These are phyloP conservation scores for Pseudocercospora pini-densiflorae DNA, from an alignment of 2,329 filamentous ascomycete species.

Conservation along the genomic window DNA sequence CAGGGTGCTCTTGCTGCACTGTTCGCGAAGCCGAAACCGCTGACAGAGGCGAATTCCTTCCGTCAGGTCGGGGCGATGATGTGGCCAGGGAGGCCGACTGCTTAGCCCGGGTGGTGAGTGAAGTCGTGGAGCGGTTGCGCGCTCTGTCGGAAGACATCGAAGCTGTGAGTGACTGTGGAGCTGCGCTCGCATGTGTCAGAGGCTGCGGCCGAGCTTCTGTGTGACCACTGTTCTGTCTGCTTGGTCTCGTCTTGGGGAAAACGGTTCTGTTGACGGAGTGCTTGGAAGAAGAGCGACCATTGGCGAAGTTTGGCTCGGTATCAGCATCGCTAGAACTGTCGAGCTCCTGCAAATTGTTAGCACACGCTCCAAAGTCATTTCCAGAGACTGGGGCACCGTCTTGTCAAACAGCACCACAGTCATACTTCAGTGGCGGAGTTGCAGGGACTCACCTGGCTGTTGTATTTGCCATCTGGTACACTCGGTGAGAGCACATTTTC, in stretches of 20 bases:
- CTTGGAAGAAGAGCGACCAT: slow-evolving; percentile 39
- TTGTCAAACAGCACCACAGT: not conserved
- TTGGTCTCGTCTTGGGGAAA: slow-evolving; percentile 39
- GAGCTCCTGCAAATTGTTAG: slow-evolving; percentile 21
- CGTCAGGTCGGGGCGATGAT: slow-evolving; percentile 36
- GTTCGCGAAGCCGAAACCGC: slow-evolving; percentile 28
- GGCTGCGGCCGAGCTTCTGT: slow-evolving; percentile 32
- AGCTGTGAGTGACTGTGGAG: slow-evolving; percentile 36
- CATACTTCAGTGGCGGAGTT: not conserved
- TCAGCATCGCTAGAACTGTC: slow-evolving; percentile 41
- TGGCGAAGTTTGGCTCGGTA: slow-evolving; percentile 41
- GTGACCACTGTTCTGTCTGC: slow-evolving; percentile 43
- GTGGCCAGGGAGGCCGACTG: slow-evolving; percentile 29
- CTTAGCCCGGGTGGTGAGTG: slow-evolving; percentile 29
- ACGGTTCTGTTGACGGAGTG: slow-evolving; percentile 33
- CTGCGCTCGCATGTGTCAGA: slow-evolving; percentile 30
- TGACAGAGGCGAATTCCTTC: slow-evolving; percentile 38
- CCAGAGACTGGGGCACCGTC: not conserved
- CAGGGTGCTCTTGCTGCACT: slow-evolving; percentile 27
- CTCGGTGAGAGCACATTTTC: slow-evolving; percentile 82
- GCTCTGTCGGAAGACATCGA: slow-evolving; percentile 37
- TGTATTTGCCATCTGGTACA: slow-evolving; percentile 32
- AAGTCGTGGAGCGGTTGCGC: slow-evolving; percentile 32
- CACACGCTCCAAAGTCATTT: not conserved
- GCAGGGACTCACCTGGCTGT: slow-evolving; percentile 23